Base-by-base conservation (phyloP, 169 alveolate species). In the Plasmodium blacklocki region DNA sequence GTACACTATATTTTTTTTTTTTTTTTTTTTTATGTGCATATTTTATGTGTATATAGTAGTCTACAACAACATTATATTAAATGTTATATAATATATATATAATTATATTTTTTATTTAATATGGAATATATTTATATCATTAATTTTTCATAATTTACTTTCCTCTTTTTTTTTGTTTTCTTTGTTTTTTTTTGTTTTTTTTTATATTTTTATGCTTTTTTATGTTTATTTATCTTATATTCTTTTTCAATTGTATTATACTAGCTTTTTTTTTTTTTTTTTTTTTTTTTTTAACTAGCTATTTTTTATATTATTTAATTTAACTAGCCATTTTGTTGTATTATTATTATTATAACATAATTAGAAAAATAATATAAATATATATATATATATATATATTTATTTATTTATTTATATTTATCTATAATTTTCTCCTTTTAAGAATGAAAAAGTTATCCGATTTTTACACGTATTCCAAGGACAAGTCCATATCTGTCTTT, bases 401-500 rank as follows among this genome's bases (percentile, higher is more conserved):
- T 62, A 62, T n/a, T 29, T 15, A 11, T 8, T 23, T 59, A 23
- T 15, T n/a, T 4, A 59, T 59, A n/a, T n/a, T n/a, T 59, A 18
- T 59, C 23, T 59, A 9, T 9, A 6, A 60, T 4, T 60, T 60
- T n/a, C 68, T 0, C 14, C n/a, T 6, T 60, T 60, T 15, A 1
- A 83, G 71, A 63, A 83, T 83, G 91, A 68, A 70, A 62, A 54
- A 29, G 47, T 26, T 83, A 29, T 39, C 78, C 29, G 85, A 68
- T 45, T 60, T 83, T 62, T 83, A 83, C 52, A 43, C 73, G 14
- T 83, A 83, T 21, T 83, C 91, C 29, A 62, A 56, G 66, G 74
- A 83, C 47, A 70, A 29, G 32, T 83, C 78, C 12, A 47, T 74
- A 68, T 5, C 91, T 32, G 39, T 83, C 43, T 68, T 83, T 49